A percentile compares a stretch with the other conserved stretches of the same genome.
These are phyloP conservation scores for Solanum sejunctum DNA, from an alignment of 257 asterid species.

Conservation along the genomic window DNA sequence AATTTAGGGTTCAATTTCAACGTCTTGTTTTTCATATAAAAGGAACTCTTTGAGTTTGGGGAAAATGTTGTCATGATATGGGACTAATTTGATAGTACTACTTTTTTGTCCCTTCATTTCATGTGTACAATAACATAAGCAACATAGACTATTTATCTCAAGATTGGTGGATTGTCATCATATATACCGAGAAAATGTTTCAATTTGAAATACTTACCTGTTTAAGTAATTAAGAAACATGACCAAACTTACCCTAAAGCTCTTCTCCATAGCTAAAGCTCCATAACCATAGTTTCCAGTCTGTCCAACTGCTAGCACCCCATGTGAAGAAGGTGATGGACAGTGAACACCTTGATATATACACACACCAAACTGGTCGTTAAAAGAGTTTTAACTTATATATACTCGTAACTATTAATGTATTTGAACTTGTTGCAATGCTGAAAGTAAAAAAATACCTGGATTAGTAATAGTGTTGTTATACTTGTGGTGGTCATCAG, in stretches of 20 bases:
- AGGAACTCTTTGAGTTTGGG: not conserved
- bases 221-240: not conserved
- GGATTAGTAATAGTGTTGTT: not conserved
- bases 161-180: not conserved
- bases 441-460: not conserved
- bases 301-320: slow-evolving; percentile 15
- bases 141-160: not conserved
- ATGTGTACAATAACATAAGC: not conserved
- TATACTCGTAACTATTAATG: not conserved
- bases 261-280: slow-evolving; percentile 68
- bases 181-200: not conserved
- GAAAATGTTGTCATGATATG: not conserved
- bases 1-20: not conserved
- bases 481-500: slow-evolving; percentile 24
- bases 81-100: not conserved
- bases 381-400: not conserved
- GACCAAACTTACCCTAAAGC: slow-evolving; percentile 46
- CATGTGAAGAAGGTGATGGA: slow-evolving; percentile 31
- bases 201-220: not conserved
- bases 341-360: slow-evolving; percentile 35
- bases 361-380: not conserved
- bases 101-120: not conserved
- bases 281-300: slow-evolving; percentile 52
- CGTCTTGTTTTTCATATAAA: not conserved
- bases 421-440: not conserved